phyloP scores from a whole-genome alignment of 192 early-diverging fungal genomes.

The Podochytrium sp. region DNA sequence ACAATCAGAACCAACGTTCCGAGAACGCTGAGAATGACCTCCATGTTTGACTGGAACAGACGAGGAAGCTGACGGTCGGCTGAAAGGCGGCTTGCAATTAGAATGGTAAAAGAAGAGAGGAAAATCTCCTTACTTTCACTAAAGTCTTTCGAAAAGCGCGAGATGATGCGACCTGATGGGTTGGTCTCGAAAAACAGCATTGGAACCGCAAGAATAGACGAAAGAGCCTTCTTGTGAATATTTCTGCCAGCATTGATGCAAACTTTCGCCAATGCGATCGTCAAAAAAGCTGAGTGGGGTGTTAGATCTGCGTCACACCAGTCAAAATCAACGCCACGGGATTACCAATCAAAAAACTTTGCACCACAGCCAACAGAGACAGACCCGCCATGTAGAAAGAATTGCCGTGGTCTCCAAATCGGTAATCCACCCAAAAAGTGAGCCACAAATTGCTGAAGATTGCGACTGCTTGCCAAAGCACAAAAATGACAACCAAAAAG shows the following conservation, averaged over 20 bases:
- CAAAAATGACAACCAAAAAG: neutral
- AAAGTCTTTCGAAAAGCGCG: slow-evolving; percentile 59
- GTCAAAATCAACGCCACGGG: neutral
- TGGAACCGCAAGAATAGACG: slow-evolving; percentile 64
- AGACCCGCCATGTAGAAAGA: slow-evolving; percentile 2
- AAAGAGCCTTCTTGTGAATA: slow-evolving; percentile 66
- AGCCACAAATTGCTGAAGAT: slow-evolving; percentile 20
- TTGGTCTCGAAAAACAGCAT: slow-evolving; percentile 74
- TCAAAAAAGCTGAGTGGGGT: slow-evolving; percentile 48
- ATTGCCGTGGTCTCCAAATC: neutral
- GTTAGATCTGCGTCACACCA: slow-evolving; percentile 64
- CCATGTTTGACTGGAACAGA: slow-evolving; percentile 51
- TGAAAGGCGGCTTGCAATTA: slow-evolving; percentile 66
- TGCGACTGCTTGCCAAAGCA: neutral
- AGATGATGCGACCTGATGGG: slow-evolving; percentile 67
- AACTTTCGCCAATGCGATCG: neutral
- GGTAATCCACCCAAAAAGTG: slow-evolving; percentile 23
- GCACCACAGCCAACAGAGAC: neutral
- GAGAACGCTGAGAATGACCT: neutral
- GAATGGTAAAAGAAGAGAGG: slow-evolving; percentile 15
- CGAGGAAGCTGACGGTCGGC: slow-evolving; percentile 46
- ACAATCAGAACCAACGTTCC: neutral
- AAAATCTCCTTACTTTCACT: slow-evolving; percentile 25
- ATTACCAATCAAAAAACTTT: slow-evolving; percentile 5
- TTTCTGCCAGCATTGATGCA: neutral